Percentiles rank a stretch among this genome's conserved stretches.
Conservation (phyloP, 139 green algal species). For the Ettlia oleoabundans region DNA sequence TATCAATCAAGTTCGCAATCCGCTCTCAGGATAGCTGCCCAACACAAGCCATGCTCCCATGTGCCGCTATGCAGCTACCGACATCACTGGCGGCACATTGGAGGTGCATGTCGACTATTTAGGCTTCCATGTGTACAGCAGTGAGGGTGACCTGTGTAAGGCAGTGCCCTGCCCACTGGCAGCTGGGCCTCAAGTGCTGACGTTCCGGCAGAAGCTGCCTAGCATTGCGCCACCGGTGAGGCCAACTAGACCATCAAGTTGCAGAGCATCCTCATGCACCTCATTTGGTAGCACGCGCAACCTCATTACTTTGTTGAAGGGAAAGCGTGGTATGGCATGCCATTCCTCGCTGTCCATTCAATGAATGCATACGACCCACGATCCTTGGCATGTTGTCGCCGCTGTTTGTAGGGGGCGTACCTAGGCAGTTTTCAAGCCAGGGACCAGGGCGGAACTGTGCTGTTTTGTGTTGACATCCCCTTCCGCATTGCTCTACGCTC, state of each 20-base stretch:
- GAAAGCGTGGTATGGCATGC: too few relatives aligned
- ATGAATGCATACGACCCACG: too few relatives aligned
- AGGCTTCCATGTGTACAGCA: slow-evolving; percentile 45
- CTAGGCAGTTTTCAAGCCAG: slow-evolving; percentile 11
- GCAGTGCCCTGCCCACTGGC: slow-evolving; percentile 40
- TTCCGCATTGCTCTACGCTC: neutral
- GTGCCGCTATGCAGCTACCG: neutral
- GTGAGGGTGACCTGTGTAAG: slow-evolving; percentile 44
- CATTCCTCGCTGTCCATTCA: too few relatives aligned
- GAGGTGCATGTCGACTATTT: slow-evolving; percentile 39
- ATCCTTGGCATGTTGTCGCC: too few relatives aligned
- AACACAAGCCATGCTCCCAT: neutral
- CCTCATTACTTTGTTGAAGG: too few relatives aligned
- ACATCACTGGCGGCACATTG: slow-evolving; percentile 27
- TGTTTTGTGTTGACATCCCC: slow-evolving; percentile 21
- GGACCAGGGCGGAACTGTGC: neutral
- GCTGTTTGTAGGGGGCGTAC: slow-evolving; percentile 1
- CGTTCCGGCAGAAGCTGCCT: slow-evolving; percentile 30
- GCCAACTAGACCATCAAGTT: too few relatives aligned
- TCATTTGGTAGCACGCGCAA: too few relatives aligned
- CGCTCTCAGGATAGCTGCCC: neutral
- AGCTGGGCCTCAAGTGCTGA: slow-evolving; percentile 25
- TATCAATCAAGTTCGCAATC: too few relatives aligned
- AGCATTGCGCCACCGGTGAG: slow-evolving; percentile 7
- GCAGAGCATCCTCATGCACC: too few relatives aligned